Evolutionary conservation across 2,329 filamentous ascomycete genomes (phyloP), one percentile per base, ranked within the genome.

Genomic region (Aureobasidium sp.): DNA sequence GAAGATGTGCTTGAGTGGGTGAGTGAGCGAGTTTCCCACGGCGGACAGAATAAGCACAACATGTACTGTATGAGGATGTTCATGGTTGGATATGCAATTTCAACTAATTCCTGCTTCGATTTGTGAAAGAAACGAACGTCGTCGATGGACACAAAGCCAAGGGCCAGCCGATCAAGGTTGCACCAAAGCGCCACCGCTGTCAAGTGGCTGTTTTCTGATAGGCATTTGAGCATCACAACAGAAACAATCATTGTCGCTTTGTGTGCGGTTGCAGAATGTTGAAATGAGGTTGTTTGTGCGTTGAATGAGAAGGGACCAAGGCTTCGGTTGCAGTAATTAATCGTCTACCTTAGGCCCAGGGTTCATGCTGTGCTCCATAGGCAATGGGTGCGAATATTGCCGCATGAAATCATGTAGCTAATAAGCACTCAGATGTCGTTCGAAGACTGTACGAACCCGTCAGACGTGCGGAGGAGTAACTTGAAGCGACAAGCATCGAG

Each of bases 271-370:
- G 35, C 47, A 40, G 24, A 30, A 11, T 21, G 35, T 39, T 50
- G 47, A 50, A 50, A 50, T 50, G 47, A 48, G 30, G 29, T 34
- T 50, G 47, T 34, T 50, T 50, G 47, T 50, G 47, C 47, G 35
- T 50, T 50, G 47, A 40, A 32, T 40, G 47, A 40, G 4, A 16
- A n/a, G 32, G 29, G 35, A 39, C 24, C 47, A 40, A 40, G 47
- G 27, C 21, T 34, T 50, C 47, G 47, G 47, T 50, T 50, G 35
- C 30, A 30, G 47, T 21, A 50, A 50, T 50, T 40, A 39, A 50
- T 50, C 47, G 24, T 24, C 8, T 27, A 48, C 44, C n/a, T 27
- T 48, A 37, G 30, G 44, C 32, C 44, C 27, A 22, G 24, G 29
- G 6, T 16, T n/a, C 21, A 24, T 45, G 27, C 24, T 7, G 29